These are phyloP conservation scores for Ottelia alismoides DNA, from an alignment of 106 monocot species.

Conservation along the genomic window DNA sequence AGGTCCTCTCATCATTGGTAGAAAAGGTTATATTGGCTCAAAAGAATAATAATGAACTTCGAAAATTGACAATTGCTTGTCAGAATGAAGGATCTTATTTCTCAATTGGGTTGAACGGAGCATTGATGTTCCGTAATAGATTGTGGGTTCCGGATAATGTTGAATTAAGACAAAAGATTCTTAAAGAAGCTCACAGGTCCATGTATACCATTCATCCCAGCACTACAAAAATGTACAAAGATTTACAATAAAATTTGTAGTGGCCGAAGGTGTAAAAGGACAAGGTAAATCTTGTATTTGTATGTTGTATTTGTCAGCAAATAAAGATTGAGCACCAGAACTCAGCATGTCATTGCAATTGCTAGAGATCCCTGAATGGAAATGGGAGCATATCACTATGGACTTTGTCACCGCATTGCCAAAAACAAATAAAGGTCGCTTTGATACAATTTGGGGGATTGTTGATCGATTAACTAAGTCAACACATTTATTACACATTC, in stretches of 20 bases:
- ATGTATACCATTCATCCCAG: background rate
- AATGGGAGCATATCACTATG: too few species aligned
- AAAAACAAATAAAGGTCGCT: background rate
- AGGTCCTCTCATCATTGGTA: too few species aligned
- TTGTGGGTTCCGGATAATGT: background rate
- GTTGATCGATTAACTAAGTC: background rate
- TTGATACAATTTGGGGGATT: slow-evolving; percentile 6
- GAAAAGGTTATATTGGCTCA: too few species aligned
- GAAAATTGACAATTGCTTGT: too few species aligned
- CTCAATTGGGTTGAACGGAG: too few species aligned
- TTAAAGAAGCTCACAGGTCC: background rate
- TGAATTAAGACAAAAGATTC: background rate
- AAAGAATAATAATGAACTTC: too few species aligned
- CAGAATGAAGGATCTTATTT: too few species aligned
- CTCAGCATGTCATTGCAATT: too few species aligned
- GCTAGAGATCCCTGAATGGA: too few species aligned
- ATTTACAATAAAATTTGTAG: background rate
- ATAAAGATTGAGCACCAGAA: too few species aligned
- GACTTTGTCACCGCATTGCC: background rate
- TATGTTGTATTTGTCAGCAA: too few species aligned
- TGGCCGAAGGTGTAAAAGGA: background rate
- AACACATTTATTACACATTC: background rate
- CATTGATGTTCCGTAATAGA: background rate
- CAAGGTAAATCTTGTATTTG: background rate
- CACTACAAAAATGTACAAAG: background rate